Evolutionary conservation across 2,329 filamentous ascomycete species (phyloP), one percentile per base, ranked within the genome.

Genomic region (Claviceps monticola): DNA sequence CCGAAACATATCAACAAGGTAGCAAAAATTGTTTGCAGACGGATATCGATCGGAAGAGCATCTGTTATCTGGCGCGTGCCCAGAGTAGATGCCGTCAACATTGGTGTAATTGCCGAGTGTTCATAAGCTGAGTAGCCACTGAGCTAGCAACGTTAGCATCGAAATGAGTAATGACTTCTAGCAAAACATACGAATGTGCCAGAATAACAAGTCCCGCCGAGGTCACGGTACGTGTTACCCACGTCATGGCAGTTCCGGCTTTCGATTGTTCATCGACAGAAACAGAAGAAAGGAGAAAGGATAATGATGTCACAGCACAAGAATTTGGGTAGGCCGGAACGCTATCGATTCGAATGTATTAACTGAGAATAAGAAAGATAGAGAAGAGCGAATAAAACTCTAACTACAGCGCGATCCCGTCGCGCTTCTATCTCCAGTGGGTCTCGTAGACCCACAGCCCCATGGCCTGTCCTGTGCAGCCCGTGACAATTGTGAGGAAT

Each of bases 101-200:
- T 72, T 52, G 83, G 78, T 59, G 83, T 80, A 48, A 95, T 78
- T 21, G 82, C 75, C 6, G 88, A 85, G 71, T 95, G 87, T 71
- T 98, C 93, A 68, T 95, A 86, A 46, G 90, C 89, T 49, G 93
- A 98, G 71, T 97, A 98, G 71, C 90, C 94, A 57, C 93, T 98
- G 51, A 53, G 39, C 26, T 29, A 50, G 47, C 53, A 11, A 16
- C 5, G 26, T 23, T 46, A 55, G 64, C 51, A 61, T 39, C 41
- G 46, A 39, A 44, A 50, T 34, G 37, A 23, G 36, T 46, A 16
- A 8, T 51, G 26, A 37, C n/a, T 26, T 19, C 5, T 11, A 36
- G 9, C 41, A 29, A 48, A 21, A 52, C 86, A 68, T 82, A 96
- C 91, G 90, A 87, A 69, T 96, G 91, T 46, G 83, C 80, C 17